Conservation (phyloP, 2,329 filamentous ascomycete species). For the Aciculosporium take region DNA sequence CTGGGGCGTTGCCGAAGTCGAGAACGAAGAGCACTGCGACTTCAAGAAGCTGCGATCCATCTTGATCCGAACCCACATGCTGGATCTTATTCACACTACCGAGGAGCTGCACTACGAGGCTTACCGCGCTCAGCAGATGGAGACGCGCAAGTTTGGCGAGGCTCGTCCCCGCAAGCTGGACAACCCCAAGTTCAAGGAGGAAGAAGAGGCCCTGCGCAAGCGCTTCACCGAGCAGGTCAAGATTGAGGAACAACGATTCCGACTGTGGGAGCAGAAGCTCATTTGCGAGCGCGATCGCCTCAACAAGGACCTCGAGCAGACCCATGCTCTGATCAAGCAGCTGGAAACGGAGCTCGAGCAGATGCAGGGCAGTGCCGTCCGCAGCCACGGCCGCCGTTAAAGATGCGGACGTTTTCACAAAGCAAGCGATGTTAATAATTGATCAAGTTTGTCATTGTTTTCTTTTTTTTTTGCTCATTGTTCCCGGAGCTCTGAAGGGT, state of each 20-base stretch:
- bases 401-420: constrained; percentile 10
- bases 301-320: constrained; percentile 99
- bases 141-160: constrained; percentile 98
- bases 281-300: constrained; percentile 96
- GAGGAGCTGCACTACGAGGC: constrained; percentile 99
- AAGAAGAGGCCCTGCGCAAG: constrained; percentile 96
- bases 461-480: constrained; percentile 15
- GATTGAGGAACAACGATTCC: constrained; percentile 98
- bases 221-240: constrained; percentile 99
- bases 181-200: constrained; percentile 99
- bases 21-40: constrained; percentile 99
- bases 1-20: constrained; percentile 97
- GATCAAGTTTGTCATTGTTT: constrained; percentile 15
- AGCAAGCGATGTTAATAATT: constrained; percentile 15
- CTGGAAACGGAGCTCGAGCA: constrained; percentile 84
- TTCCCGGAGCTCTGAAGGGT: constrained; percentile 19
- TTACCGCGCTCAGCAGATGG: constrained; percentile 98
- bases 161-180: constrained; percentile 93
- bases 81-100: constrained; percentile 98
- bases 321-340: constrained; percentile 86
- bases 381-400: constrained; percentile 90
- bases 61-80: constrained; percentile 97
- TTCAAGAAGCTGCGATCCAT: constrained; percentile 99
- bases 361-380: constrained; percentile 80
- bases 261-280: constrained; percentile 99